Percentiles rank a stretch among this genome's conserved stretches.
Evolutionary conservation across 1,284 basidiomycete genomes (phyloP).

Genomic region (Amylostereum areolatum): DNA sequence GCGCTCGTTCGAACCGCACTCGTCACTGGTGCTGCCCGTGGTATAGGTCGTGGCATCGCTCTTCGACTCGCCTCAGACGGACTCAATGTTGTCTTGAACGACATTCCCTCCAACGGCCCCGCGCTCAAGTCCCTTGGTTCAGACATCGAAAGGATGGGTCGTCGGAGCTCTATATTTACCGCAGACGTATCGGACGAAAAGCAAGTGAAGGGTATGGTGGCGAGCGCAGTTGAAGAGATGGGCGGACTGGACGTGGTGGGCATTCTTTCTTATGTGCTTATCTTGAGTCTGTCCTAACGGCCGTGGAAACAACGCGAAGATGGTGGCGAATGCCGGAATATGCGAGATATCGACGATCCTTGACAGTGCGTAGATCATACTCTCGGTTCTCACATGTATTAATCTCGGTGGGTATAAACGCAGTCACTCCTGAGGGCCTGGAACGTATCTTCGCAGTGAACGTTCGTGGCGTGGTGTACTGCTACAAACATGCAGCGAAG

Average conservation of each 20-base stretch:
- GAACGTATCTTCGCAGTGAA: slow-evolving; percentile 21
- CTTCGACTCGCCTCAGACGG: slow-evolving; percentile 16
- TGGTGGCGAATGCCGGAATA: slow-evolving; percentile 24
- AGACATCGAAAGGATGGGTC: slow-evolving; percentile 10
- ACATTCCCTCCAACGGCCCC: slow-evolving; percentile 11
- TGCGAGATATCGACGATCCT: neutral
- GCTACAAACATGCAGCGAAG: slow-evolving; percentile 24
- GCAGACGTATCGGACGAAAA: slow-evolving; percentile 16
- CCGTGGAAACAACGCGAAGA: slow-evolving; percentile 18
- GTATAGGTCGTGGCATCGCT: slow-evolving; percentile 16
- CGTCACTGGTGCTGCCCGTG: slow-evolving; percentile 17
- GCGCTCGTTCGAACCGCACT: slow-evolving; percentile 18
- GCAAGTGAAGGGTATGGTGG: slow-evolving; percentile 16
- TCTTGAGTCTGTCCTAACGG: neutral
- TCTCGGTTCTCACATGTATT: neutral
- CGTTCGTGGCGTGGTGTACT: slow-evolving; percentile 23
- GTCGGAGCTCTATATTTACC: slow-evolving; percentile 8
- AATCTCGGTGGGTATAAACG: slow-evolving; percentile 5
- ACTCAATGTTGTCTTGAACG: slow-evolving; percentile 15
- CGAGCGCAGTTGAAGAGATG: slow-evolving; percentile 16
- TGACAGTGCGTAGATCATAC: neutral
- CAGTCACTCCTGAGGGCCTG: slow-evolving; percentile 14
- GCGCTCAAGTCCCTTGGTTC: slow-evolving; percentile 8
- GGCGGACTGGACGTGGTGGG: slow-evolving; percentile 22
- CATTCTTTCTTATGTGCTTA: neutral